Evolutionary conservation across 2,329 filamentous ascomycete species (phyloP).

Genomic region (Atkinsonella texensis): DNA sequence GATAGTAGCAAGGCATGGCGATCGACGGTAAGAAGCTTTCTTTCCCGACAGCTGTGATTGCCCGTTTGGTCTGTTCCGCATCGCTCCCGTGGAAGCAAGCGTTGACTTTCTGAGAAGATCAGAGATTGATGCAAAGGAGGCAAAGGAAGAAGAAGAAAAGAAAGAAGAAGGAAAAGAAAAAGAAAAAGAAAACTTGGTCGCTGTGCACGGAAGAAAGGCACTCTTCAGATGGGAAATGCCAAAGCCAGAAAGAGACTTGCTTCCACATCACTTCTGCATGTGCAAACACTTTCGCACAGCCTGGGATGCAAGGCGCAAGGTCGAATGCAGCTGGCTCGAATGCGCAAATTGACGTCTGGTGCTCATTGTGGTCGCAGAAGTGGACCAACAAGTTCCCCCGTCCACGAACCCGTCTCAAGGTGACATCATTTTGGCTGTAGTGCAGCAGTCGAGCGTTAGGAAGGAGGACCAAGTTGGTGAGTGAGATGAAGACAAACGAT

Average conservation of each 20-base stretch:
- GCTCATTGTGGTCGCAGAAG: neutral
- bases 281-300: neutral
- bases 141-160: neutral
- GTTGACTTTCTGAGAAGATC: too few relatives aligned
- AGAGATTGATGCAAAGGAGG: neutral
- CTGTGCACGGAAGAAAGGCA: too few relatives aligned
- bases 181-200: neutral
- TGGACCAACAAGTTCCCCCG: neutral
- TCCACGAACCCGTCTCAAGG: neutral
- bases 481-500: neutral
- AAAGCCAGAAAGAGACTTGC: too few relatives aligned
- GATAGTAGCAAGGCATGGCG: neutral
- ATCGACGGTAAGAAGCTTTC: neutral
- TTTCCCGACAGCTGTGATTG: neutral
- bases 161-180: neutral
- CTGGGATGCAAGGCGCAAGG: neutral
- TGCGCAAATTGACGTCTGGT: neutral
- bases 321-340: neutral
- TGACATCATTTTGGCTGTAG: neutral
- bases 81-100: neutral
- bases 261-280: neutral
- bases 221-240: too few relatives aligned
- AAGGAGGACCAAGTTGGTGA: neutral
- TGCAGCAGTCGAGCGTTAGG: neutral
- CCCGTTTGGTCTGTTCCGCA: neutral